Conservation (phyloP, 2,329 filamentous ascomycete species). For the Arthrobotrys entomopaga region DNA sequence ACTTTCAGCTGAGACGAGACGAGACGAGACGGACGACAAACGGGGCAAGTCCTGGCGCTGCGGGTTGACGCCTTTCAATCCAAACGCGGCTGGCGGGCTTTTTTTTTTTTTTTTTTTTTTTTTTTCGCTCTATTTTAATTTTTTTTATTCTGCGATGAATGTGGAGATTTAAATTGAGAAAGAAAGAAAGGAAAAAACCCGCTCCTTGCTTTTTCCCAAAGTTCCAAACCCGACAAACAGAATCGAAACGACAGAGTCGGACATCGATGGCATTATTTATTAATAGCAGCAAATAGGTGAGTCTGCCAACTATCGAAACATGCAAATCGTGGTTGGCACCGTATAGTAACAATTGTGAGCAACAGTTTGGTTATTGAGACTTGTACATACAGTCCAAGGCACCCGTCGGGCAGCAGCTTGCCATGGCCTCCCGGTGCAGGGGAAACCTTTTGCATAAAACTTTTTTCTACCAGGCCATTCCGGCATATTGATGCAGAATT, state of each 20-base stretch:
- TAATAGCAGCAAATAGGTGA: too few species aligned
- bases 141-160: background rate
- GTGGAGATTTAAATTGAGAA: conserved; percentile 1
- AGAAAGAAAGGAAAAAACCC: too few species aligned
- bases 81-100: conserved; percentile 48
- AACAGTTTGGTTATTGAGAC: background rate
- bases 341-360: background rate
- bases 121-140: too few species aligned
- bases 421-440: background rate
- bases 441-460: background rate
- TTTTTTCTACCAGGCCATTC: background rate
- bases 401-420: background rate
- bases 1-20: conserved; percentile 47
- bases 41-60: conserved; percentile 38
- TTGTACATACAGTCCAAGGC: background rate
- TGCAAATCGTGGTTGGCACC: background rate
- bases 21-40: conserved; percentile 46
- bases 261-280: too few species aligned
- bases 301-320: too few species aligned
- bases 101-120: conserved; percentile 25
- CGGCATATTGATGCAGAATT: conserved; percentile 22
- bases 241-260: too few species aligned
- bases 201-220: too few species aligned
- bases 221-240: too few species aligned
- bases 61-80: conserved; percentile 10